phyloP scores from a whole-genome alignment of 371 early-diverging fungal genomes.

The Cokeromyces recurvatus region DNA sequence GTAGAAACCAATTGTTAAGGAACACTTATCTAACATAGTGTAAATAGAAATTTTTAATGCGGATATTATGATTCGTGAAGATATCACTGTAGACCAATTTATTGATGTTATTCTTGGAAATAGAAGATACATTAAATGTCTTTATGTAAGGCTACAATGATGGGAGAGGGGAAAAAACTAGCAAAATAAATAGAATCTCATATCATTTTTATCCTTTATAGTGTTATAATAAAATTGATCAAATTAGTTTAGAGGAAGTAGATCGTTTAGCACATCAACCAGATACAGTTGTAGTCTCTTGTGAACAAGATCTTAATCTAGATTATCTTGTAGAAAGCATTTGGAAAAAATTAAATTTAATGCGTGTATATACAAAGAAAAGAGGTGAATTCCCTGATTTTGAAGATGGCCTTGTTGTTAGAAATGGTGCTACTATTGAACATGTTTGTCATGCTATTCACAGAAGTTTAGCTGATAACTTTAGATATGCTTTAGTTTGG shows the following conservation, averaged over 20 bases:
- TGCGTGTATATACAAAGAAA: conserved; percentile 98
- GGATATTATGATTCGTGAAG: conserved; percentile 97
- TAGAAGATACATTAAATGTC: conserved; percentile 93
- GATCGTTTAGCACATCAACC: conserved; percentile 84
- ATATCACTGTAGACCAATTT: conserved; percentile 97
- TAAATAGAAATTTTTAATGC: conserved; percentile 89
- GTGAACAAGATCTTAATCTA: conserved; percentile 93
- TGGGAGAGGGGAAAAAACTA: too few species aligned
- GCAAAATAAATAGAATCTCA: not conserved
- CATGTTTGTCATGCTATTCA: conserved; percentile 98
- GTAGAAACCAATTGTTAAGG: not conserved
- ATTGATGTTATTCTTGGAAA: conserved; percentile 98
- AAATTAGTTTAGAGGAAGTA: conserved; percentile 95
- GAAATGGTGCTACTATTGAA: conserved; percentile 84
- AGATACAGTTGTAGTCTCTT: conserved; percentile 89
- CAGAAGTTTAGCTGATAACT: conserved; percentile 81
- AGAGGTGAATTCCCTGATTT: conserved; percentile 96
- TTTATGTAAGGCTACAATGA: conserved; percentile 70
- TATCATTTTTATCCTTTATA: conserved; percentile 13
- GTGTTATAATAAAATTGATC: conserved; percentile 98
- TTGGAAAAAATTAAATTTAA: conserved; percentile 85
- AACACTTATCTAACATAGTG: not conserved
- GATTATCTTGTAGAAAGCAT: conserved; percentile 88
- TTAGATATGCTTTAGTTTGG: conserved; percentile 96
- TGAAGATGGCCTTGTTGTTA: conserved; percentile 91